Evolutionary conservation across 164 flowering plant genomes (phyloP).

Genomic region (Magnolia changhungtana): DNA sequence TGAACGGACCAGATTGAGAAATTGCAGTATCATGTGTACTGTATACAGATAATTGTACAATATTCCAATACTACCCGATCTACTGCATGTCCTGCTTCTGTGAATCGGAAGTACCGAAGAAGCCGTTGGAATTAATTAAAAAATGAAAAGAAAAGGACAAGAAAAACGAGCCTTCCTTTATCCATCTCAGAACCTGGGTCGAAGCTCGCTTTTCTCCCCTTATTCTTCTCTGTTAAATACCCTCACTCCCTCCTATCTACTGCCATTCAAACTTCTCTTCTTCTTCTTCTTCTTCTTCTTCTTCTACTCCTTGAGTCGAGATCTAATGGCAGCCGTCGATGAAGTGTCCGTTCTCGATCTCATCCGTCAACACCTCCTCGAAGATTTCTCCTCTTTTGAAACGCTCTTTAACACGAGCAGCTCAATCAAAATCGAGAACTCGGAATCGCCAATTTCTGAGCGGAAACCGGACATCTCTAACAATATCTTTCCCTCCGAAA

Average conservation of each 20-base stretch:
- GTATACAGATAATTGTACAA: too few relatives aligned
- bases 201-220: background rate
- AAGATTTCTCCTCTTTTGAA: slow-evolving; percentile 22
- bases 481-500: background rate
- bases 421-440: background rate
- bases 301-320: background rate
- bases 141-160: background rate
- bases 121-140: background rate
- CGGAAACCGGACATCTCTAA: background rate
- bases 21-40: too few relatives aligned
- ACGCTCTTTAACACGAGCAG: background rate
- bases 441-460: background rate
- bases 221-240: background rate
- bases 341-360: slow-evolving; percentile 30
- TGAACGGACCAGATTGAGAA: background rate
- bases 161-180: background rate
- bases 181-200: background rate
- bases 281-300: background rate
- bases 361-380: slow-evolving; percentile 32
- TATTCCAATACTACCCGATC: too few relatives aligned
- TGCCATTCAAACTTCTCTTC: background rate
- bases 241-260: background rate
- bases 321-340: slow-evolving; percentile 26
- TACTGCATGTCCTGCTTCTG: background rate
- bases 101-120: background rate